Percentiles rank a stretch among this genome's conserved stretches.
Conservation (phyloP, 371 early-diverging fungal genomes). For the Furculomyces boomerangus region DNA sequence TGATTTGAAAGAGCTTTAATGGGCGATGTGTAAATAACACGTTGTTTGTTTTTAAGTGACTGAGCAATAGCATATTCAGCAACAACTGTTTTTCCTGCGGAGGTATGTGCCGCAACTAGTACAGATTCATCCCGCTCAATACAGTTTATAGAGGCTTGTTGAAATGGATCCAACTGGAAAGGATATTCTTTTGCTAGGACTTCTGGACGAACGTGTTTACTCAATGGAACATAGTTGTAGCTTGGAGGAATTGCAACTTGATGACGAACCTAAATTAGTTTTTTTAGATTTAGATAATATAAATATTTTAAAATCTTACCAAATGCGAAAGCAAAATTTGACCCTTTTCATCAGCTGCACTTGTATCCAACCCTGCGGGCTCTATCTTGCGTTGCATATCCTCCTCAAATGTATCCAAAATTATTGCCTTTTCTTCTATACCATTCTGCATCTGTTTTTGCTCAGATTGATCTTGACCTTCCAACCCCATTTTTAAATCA, state of each 20-base stretch:
- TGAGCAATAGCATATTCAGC: conserved; percentile 99
- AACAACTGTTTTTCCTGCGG: conserved; percentile 99
- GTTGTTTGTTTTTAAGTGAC: conserved; percentile 78
- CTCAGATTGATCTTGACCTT: not conserved
- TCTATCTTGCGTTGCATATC: conserved; percentile 52
- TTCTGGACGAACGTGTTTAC: conserved; percentile 59
- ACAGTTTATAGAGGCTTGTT: conserved; percentile 74
- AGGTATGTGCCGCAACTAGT: conserved; percentile 97
- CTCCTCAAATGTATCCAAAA: conserved; percentile 64
- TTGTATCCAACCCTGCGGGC: conserved; percentile 40
- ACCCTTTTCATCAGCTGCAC: conserved; percentile 26
- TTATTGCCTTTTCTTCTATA: conserved; percentile 27
- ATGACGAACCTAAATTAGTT: conserved; percentile 40
- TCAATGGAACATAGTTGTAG: conserved; percentile 71
- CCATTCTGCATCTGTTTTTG: not conserved
- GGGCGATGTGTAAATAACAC: conserved; percentile 98
- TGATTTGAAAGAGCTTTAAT: conserved; percentile 99
- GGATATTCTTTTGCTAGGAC: conserved; percentile 80
- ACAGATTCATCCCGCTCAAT: conserved; percentile 96
- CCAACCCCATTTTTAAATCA: not conserved
- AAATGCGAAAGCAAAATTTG: conserved; percentile 19
- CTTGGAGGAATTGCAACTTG: conserved; percentile 86
- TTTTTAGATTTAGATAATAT: conserved; percentile 16
- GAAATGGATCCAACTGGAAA: conserved; percentile 97
- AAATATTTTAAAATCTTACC: not conserved